These are phyloP conservation scores for Gaeumannomyces sp. DNA, from an alignment of 2,329 filamentous ascomycete genomes.

Conservation along the genomic window DNA sequence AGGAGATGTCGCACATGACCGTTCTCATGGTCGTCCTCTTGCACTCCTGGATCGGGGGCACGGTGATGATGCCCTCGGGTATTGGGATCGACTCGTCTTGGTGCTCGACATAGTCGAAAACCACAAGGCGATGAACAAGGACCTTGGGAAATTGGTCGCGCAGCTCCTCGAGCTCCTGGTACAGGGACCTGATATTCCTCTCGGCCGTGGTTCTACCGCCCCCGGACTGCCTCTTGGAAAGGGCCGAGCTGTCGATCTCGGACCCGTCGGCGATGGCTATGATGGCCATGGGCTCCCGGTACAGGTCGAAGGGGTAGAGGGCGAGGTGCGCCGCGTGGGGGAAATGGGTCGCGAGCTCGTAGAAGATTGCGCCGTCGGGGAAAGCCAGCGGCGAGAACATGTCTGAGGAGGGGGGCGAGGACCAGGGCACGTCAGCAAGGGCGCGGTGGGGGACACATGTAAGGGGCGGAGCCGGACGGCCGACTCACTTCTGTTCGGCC, in stretches of 20 bases:
- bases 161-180: constrained; percentile 64
- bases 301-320: constrained; percentile 83
- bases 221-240: constrained; percentile 48
- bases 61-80: constrained; percentile 61
- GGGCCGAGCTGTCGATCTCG: constrained; percentile 53
- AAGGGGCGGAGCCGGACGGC: constrained; percentile 9
- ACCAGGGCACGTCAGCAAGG: constrained; percentile 3
- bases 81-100: constrained; percentile 45
- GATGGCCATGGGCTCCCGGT: constrained; percentile 75
- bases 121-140: constrained; percentile 68
- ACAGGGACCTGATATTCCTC: constrained; percentile 51
- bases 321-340: constrained; percentile 74
- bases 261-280: constrained; percentile 78
- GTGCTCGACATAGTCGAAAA: constrained; percentile 65
- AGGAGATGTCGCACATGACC: constrained; percentile 72
- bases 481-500: constrained; percentile 74
- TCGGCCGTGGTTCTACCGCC: constrained; percentile 47
- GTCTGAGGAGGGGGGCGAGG: constrained; percentile 42
- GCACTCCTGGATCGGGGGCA: constrained; percentile 63
- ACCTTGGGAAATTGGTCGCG: constrained; percentile 69
- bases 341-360: constrained; percentile 75
- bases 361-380: constrained; percentile 78
- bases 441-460: background rate
- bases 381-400: constrained; percentile 92
- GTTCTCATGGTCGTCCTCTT: constrained; percentile 77